Percentiles rank a stretch among this genome's conserved stretches.
Conservation (phyloP, 2,329 filamentous ascomycete species). For the Ceratocystis alfenasii region DNA sequence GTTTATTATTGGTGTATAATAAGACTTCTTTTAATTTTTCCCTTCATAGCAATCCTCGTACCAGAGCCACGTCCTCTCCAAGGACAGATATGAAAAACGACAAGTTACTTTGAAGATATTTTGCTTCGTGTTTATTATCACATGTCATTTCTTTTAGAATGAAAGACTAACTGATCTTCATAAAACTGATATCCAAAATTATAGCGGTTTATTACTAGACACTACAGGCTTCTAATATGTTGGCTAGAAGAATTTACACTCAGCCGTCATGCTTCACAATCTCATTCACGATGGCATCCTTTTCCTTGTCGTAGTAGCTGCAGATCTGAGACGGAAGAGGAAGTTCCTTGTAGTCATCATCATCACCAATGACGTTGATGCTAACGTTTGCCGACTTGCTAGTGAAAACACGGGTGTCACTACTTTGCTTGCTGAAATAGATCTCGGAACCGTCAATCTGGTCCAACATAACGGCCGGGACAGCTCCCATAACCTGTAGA, state of each 20-base stretch:
- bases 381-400: constrained; percentile 84
- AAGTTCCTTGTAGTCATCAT: constrained; percentile 74
- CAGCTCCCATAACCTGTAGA: constrained; percentile 73
- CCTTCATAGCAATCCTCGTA: background rate
- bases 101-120: no score
- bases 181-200: background rate
- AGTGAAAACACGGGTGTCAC: constrained; percentile 69
- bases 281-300: constrained; percentile 73
- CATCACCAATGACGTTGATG: constrained; percentile 62
- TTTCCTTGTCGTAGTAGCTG: constrained; percentile 54
- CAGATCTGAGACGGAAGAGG: constrained; percentile 84
- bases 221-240: background rate
- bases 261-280: constrained; percentile 91
- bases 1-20: background rate
- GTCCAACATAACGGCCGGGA: constrained; percentile 83
- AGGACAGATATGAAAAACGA: no score
- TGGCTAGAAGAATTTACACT: constrained; percentile 4
- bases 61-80: no score
- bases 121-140: background rate
- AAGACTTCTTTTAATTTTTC: background rate
- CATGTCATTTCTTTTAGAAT: background rate
- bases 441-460: constrained; percentile 83
- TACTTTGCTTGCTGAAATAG: constrained; percentile 72
- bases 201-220: background rate
- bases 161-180: background rate